Conservation (phyloP, 1,284 basidiomycete genomes). For the Inonotus hispidus region DNA sequence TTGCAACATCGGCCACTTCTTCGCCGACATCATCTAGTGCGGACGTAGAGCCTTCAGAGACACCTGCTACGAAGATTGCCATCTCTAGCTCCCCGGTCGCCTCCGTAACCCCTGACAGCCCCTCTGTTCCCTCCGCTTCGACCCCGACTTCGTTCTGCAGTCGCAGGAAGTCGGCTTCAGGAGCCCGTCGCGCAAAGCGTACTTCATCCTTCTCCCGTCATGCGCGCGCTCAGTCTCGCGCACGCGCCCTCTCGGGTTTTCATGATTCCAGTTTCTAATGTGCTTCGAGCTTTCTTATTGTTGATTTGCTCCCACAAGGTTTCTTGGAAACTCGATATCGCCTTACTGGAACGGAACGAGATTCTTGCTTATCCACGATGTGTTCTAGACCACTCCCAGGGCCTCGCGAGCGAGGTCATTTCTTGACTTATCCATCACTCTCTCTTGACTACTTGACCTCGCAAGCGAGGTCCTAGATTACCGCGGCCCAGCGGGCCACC, state of each 20-base stretch:
- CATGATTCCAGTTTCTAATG: background rate
- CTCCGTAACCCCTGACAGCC: background rate
- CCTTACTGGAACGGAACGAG: background rate
- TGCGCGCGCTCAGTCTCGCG: constrained; percentile 8
- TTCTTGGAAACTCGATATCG: background rate
- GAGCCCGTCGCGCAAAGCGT: constrained; percentile 8
- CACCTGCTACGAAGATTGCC: constrained; percentile 1
- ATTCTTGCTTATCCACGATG: background rate
- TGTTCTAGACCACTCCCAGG: background rate
- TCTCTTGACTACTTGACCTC: constrained; percentile 6
- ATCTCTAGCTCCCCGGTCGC: background rate
- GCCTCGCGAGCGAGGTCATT: constrained; percentile 15
- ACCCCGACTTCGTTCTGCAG: constrained; percentile 4
- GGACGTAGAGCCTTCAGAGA: background rate
- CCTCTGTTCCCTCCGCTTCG: constrained; percentile 1
- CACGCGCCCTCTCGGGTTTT: constrained; percentile 2
- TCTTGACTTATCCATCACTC: background rate
- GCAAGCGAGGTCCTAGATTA: constrained; percentile 10
- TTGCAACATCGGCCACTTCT: background rate
- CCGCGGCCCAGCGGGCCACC: background rate
- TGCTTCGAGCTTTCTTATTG: background rate
- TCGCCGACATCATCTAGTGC: background rate
- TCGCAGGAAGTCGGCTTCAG: background rate
- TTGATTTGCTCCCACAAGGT: background rate
- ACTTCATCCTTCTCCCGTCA: constrained; percentile 1